Base-by-base conservation (phyloP, 2,329 filamentous ascomycete genomes). In the Fusarium veterinarium region DNA sequence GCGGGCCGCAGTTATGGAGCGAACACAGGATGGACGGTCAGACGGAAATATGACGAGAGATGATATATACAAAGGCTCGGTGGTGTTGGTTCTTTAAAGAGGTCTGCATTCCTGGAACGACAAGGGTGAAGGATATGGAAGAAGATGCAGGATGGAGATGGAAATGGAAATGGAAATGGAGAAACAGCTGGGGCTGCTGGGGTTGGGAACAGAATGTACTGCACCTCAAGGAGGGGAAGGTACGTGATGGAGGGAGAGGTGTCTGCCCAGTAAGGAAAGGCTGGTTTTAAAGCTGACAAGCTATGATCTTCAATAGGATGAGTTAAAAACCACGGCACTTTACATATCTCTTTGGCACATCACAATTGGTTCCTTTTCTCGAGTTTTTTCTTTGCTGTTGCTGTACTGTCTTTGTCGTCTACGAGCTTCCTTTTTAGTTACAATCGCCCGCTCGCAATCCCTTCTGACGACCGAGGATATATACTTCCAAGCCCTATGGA, bases 161-260 rank as follows among this genome's bases (percentile, higher is more conserved):
- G 33, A 42, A 38, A 67, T 56, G 37, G 33, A 42, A 38, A 67
- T 56, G 37, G 38, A 44, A 52, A 67, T 68, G 67, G 71, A 71
- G 71, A 73, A 71, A 73, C 61, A 45, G 71, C 67, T 73, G 63
- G 65, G 56, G 65, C 65, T 66, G 60, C 65, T 66, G 64, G 70
- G 66, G 57, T 71, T 71, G 67, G 70, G 69, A 61, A 45, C 38
- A 61, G 45, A 48, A 53, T 30, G 25, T 9, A 53, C 49, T 48
- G 60, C 40, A 60, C 33, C 48, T 40, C 33, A 35, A 51, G 45
- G 70, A 71, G 66, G 71, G 61, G 62, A 59, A 73, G 62, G 45
- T 19, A 31, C 19, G 48, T 37, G 48, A 52, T 45, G 46, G 44
- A 63, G 30, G 52, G 64, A 51, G 41, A 67, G 70, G 66, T 73